Percentiles rank a stretch among this genome's conserved stretches.
Conservation (phyloP, 306 rosid genomes). For the Trifolium fragiferum region DNA sequence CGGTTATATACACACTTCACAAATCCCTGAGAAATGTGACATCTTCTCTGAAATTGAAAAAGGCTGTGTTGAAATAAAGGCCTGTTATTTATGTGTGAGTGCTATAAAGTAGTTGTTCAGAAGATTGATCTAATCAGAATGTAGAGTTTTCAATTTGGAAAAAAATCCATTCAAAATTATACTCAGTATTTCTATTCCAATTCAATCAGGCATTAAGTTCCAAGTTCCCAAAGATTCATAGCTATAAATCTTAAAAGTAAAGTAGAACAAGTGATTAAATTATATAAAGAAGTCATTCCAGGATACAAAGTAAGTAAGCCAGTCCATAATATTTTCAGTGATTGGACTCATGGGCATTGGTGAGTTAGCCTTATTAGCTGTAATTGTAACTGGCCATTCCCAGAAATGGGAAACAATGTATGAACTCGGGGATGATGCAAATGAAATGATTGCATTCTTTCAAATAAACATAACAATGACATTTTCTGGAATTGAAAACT, state of each 20-base stretch:
- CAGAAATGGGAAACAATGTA: not conserved
- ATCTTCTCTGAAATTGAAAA: not conserved
- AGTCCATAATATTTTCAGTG: not conserved
- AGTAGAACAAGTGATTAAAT: not conserved
- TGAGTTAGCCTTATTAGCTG: not conserved
- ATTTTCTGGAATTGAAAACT: not conserved
- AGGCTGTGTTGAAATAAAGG: too few relatives aligned
- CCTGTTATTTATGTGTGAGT: too few relatives aligned
- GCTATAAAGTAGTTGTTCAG: too few relatives aligned
- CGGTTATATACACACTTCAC: too few relatives aligned
- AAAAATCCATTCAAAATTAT: not conserved
- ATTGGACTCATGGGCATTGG: not conserved
- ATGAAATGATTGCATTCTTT: not conserved
- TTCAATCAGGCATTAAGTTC: not conserved
- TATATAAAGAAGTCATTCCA: not conserved
- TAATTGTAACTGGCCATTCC: not conserved
- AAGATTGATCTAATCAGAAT: too few relatives aligned
- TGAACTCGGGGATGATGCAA: not conserved
- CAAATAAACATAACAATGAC: not conserved
- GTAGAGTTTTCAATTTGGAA: not conserved
- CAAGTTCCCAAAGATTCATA: too few relatives aligned
- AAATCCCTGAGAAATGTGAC: not conserved
- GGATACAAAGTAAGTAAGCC: not conserved
- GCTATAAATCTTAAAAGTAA: not conserved
- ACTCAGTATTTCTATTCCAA: not conserved